Evolutionary conservation across 139 green algal genomes (phyloP), one percentile per base, ranked within the genome.

Genomic region (Chlorella vulgaris): DNA sequence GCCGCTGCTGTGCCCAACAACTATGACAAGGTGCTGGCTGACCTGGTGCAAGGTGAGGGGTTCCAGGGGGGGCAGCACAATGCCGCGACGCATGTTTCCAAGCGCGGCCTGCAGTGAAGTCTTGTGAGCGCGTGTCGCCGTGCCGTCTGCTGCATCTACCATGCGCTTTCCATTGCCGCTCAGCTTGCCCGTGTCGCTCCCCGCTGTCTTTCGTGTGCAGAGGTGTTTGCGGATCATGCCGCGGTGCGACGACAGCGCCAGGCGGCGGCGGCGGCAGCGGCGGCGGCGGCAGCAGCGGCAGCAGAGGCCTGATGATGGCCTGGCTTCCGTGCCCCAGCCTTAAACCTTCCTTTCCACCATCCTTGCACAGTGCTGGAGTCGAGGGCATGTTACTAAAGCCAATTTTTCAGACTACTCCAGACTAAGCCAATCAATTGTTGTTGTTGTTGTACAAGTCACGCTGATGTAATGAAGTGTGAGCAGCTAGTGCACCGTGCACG

Each of bases 21-120:
- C 74, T 80, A 39, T 8, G 74, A 70, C 22, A 55, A 58, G 0
- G 18, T 10, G 19, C 39, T 80, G n/a, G 10, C 24, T 28, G 74
- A 80, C 55, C 74, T 80, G 28, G 74, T 80, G 74, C 53, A 68
- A 51, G 73, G 73, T 69, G 51, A n/a, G n/a, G n/a, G n/a, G n/a
- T n/a, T n/a, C n/a, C n/a, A n/a, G n/a, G n/a, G n/a, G n/a, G n/a
- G n/a, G n/a, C n/a, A n/a, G n/a, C n/a, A n/a, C n/a, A 5, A 51
- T 35, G 35, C 2, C 26, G 69, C 0, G 7, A 6, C 42, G 65
- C 21, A 3, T 71, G 35, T 3, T 51, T 69, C 6, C 6, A 5
- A 36, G n/a, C 13, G n/a, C 62, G 22, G 29, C 21, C 39, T 22
- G 22, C 15, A 8, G 4, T 6, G 67, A 7, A 0, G 2, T 38